Evolutionary conservation across 176 grass and related monocot genomes (phyloP).

Genomic region (Typha latifolia): DNA sequence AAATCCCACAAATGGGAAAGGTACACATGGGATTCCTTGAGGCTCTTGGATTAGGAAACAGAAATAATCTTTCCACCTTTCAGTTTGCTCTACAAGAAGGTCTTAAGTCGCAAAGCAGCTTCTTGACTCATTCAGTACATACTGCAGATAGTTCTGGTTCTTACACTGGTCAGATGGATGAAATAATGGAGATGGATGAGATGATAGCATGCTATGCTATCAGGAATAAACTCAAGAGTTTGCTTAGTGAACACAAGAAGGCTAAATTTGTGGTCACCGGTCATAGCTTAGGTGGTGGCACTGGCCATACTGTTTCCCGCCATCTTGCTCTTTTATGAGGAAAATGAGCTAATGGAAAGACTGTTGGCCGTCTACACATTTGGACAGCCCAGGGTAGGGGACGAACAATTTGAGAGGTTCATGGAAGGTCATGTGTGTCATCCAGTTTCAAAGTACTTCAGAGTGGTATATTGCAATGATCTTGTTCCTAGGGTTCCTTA

Average conservation of each 20-base stretch:
- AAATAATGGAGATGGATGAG: not conserved
- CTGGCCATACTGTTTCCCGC: conserved; percentile 30
- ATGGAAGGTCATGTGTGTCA: conserved; percentile 9
- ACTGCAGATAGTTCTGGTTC: too few species aligned
- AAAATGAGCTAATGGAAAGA: conserved; percentile 21
- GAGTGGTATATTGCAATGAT: conserved; percentile 37
- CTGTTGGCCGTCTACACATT: conserved; percentile 32
- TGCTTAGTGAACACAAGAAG: conserved; percentile 19
- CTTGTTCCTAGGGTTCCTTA: conserved; percentile 30
- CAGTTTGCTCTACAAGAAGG: conserved; percentile 1
- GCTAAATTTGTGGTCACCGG: conserved; percentile 33
- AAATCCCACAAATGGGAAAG: conserved; percentile 21
- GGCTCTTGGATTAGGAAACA: conserved; percentile 30
- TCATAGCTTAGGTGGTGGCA: conserved; percentile 32
- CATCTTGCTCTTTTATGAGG: conserved; percentile 21
- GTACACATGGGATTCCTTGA: conserved; percentile 36
- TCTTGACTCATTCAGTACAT: too few species aligned
- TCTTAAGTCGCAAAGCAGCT: not conserved
- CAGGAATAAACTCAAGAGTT: conserved; percentile 12
- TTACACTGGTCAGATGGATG: not conserved
- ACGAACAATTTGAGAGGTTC: conserved; percentile 14
- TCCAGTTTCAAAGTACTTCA: conserved; percentile 20
- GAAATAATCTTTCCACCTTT: conserved; percentile 1
- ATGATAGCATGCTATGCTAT: conserved; percentile 23
- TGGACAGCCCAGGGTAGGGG: conserved; percentile 35